Base-by-base conservation (phyloP, 2,329 filamentous ascomycete species). In the Mycosphaerella sp. region DNA sequence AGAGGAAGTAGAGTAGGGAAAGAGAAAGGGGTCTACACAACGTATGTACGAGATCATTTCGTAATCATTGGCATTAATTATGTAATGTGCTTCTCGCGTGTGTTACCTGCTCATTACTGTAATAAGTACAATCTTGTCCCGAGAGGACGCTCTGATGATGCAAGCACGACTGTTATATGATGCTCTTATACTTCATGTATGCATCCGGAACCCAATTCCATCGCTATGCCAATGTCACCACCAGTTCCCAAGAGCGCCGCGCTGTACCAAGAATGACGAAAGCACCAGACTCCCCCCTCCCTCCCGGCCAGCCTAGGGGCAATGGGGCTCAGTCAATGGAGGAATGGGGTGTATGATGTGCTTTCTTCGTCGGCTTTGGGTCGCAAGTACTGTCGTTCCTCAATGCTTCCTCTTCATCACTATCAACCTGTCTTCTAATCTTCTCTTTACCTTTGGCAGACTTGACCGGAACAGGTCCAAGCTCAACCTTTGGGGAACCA, bases 331-430 rank as follows among this genome's bases (percentile, higher is more conserved):
- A 45, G 21, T 45, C 41, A 32, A 51, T 12, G 4, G 21, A 11
- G 23, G 7, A 21, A 6, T 21, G 6, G 5, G 26, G 26, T 29
- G 26, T 29, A 29, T 29, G 26, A 29, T 29, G 26, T 29, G 5
- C 38, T 17, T 26, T 10, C 9, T 47, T 36, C 43, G 41, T 38
- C 42, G 32, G 14, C 41, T 39, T 45, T 6, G 34, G 42, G 17
- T 45, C 48, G 29, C 26, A 38, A 51, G 48, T 51, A 41, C 41
- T 45, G 48, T 51, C 48, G 29, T 38, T 51, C n/a, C 38, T 53
- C 36, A 47, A 36, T 7, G 9, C 14, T 38, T 53, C 51, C 23
- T 53, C 44, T 21, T 46, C 41, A 17, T 47, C 45, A 34, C 42
- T 41, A 14, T 45, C 39, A 39, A 47, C 41, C 45, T 46, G 26